Base-by-base conservation (phyloP, 2,329 filamentous ascomycete genomes). In the Colletotrichum orbiculare region DNA sequence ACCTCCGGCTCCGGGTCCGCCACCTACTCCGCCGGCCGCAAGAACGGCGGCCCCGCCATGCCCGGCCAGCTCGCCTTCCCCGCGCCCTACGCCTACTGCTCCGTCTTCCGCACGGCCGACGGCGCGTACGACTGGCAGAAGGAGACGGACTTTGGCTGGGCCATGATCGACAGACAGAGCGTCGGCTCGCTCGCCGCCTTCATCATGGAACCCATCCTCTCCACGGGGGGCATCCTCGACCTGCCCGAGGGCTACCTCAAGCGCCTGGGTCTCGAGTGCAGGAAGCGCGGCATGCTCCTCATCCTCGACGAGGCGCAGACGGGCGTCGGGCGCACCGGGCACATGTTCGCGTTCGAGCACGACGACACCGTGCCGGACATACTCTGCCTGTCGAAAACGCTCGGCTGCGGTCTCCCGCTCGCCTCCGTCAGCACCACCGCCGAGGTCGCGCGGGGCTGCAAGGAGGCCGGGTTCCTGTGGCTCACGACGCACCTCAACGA, bases 51-150 rank as follows among this genome's bases (percentile, higher is more conserved):
- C 0, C 81, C 80, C 6, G 56, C 72, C 6, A 82, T 88, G 75
- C 86, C 85, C 1, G 88, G 88, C 0, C 82, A 85, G 61, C 78
- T 88, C 4, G 81, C 80, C 1, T 81, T 91, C 41, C 88, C 88
- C 0, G 81, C 85, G 0, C 88, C 88, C 0, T 85, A 90, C 68
- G 79, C 83, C 0, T 90, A 89, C 71, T 83, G 87, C 4, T 89
- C 87, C 0, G 79, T 83, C 0, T 91, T 91, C 73, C 81, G 85
- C 9, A 81, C 83, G 41, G 25, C 82, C 0, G 87, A 90, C 67
- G 87, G 87, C 1, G 81, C 81, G 0, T 87, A 91, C 67, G 88
- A 91, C 71, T 91, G 88, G 88, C 79, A 87, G 68, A 83, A 85
- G 0, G 89, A 91, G 71, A 75, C 91, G 12, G 82, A 87, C 10